These are phyloP conservation scores for Dryas drummondii DNA, from an alignment of 306 rosid genomes.

Conservation along the genomic window DNA sequence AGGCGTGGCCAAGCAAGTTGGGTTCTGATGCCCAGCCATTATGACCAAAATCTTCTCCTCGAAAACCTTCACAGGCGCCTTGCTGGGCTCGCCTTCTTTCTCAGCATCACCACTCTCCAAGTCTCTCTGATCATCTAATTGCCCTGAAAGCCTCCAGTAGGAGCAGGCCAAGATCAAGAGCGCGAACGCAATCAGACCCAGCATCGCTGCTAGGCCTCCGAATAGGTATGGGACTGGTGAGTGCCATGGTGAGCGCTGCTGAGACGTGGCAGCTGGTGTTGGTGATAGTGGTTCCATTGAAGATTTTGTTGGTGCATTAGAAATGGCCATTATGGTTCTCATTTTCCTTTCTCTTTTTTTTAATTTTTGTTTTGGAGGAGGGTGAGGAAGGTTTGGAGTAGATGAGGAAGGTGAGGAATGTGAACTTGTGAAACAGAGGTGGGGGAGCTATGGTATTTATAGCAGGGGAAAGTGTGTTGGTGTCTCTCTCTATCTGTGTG, in stretches of 20 bases:
- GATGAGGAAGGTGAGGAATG: constrained; percentile 25
- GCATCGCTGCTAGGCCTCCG: constrained; percentile 87
- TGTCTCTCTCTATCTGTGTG: background rate
- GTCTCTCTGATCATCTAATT: constrained; percentile 28
- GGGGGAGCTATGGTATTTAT: constrained; percentile 44
- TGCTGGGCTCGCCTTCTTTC: constrained; percentile 36
- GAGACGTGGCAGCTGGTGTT: constrained; percentile 11
- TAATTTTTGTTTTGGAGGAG: background rate
- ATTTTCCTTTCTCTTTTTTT: constrained; percentile 16
- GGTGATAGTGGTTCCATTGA: constrained; percentile 6
- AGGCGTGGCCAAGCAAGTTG: constrained; percentile 83
- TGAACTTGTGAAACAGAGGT: constrained; percentile 28
- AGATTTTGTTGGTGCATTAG: constrained; percentile 3
- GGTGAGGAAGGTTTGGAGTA: background rate
- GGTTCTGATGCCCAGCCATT: constrained; percentile 84
- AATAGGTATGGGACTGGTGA: constrained; percentile 87
- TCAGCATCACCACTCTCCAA: constrained; percentile 33
- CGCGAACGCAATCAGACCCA: constrained; percentile 74
- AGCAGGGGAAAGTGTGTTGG: constrained; percentile 8
- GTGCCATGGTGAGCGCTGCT: constrained; percentile 64
- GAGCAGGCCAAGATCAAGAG: constrained; percentile 80
- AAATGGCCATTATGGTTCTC: constrained; percentile 35
- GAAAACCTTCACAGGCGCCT: constrained; percentile 34
- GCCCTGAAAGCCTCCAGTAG: constrained; percentile 50
- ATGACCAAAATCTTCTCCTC: constrained; percentile 77